Percentiles rank a stretch among this genome's conserved stretches.
phyloP scores from a whole-genome alignment of 2,329 filamentous ascomycete species.

The Sarocladiaceae sp. region DNA sequence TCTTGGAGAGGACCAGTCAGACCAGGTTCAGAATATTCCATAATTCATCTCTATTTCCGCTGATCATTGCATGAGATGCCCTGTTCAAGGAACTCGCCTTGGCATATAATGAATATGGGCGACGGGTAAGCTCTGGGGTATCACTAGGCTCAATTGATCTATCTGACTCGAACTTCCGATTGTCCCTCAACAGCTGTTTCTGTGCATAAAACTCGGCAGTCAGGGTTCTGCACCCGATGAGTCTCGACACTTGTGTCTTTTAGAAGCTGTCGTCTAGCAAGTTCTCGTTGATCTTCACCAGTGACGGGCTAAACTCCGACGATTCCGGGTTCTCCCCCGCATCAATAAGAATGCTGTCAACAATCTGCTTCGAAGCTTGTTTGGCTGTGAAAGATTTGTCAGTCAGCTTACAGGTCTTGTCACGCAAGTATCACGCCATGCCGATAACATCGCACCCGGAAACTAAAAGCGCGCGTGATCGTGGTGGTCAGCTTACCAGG shows the following conservation, averaged over 20 bases:
- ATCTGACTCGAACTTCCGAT: no score
- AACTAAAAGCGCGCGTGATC: not conserved
- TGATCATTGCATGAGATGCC: no score
- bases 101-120: not conserved
- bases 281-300: constrained; percentile 59
- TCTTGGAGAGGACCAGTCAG: no score
- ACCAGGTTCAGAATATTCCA: no score
- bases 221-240: no score
- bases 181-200: no score
- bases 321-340: constrained; percentile 58
- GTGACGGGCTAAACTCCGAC: constrained; percentile 55
- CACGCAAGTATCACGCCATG: constrained; percentile 11
- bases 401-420: constrained; percentile 11
- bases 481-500: constrained; percentile 46
- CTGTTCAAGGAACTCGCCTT: no score
- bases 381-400: constrained; percentile 44
- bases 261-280: constrained; percentile 58
- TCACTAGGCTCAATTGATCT: not conserved
- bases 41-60: no score
- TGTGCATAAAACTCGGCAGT: no score
- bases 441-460: constrained; percentile 7
- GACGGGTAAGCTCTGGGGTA: no score
- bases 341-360: constrained; percentile 71
- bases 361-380: constrained; percentile 74
- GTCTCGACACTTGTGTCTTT: no score